Evolutionary conservation across 768 basidiomycete species (phyloP).

Genomic region (Lactifluus subvellereus): DNA sequence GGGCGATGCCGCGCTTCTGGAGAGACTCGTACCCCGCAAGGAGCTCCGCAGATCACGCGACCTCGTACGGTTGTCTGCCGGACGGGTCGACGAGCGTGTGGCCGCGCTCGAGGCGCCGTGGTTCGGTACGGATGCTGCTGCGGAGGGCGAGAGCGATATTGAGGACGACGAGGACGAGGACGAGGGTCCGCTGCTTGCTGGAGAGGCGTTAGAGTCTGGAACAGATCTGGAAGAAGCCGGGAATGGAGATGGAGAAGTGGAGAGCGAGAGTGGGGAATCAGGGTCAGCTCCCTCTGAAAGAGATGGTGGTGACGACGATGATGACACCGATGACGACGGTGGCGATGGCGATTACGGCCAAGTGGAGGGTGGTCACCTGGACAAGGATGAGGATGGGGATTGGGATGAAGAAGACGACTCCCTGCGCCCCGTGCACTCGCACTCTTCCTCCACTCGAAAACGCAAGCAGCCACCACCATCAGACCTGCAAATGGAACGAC

Average conservation of each 20-base stretch:
- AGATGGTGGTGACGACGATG: background rate
- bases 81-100: conserved; percentile 37
- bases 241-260: conserved; percentile 28
- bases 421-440: conserved; percentile 11
- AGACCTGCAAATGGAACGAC: background rate
- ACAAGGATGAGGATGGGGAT: background rate
- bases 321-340: background rate
- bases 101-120: conserved; percentile 38
- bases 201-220: conserved; percentile 34
- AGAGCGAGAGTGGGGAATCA: conserved; percentile 24
- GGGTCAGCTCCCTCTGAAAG: background rate
- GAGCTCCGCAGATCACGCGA: conserved; percentile 53
- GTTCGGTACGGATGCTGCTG: conserved; percentile 38
- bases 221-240: conserved; percentile 30
- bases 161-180: conserved; percentile 33
- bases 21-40: conserved; percentile 47
- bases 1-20: conserved; percentile 48
- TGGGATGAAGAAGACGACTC: conserved; percentile 29
- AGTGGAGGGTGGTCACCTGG: background rate
- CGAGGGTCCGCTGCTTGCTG: conserved; percentile 28
- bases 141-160: conserved; percentile 28
- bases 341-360: conserved; percentile 18
- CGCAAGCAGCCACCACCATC: conserved; percentile 29
- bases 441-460: conserved; percentile 25
- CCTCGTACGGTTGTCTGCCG: conserved; percentile 45